phyloP scores from a whole-genome alignment of 2,329 filamentous ascomycete genomes.

The Neofusicoccum parvum region DNA sequence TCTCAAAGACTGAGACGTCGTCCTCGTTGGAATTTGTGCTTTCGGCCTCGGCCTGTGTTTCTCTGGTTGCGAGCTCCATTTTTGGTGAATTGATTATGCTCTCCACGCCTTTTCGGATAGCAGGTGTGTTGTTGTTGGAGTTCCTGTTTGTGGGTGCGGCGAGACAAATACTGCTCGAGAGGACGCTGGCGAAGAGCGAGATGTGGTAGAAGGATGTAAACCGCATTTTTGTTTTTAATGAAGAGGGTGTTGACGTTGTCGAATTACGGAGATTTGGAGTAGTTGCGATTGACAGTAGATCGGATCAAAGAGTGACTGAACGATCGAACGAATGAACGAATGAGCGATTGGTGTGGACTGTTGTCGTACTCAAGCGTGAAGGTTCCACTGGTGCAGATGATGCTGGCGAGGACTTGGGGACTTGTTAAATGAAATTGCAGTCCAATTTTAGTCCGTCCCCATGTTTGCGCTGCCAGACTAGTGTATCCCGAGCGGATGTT shows the following conservation, averaged over 20 bases:
- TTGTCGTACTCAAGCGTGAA: no score
- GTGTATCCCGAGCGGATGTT: background rate
- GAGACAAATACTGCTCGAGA: background rate
- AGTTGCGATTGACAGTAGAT: background rate
- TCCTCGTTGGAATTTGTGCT: background rate
- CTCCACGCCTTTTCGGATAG: background rate
- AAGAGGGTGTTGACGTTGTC: background rate
- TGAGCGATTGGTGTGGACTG: no score
- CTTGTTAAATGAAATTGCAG: background rate
- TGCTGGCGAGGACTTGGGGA: background rate
- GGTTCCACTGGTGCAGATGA: no score
- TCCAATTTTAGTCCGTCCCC: background rate
- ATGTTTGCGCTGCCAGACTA: background rate
- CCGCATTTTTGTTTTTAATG: background rate
- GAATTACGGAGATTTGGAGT: background rate
- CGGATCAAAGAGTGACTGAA: no score
- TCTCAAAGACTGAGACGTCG: slow-evolving; percentile 2
- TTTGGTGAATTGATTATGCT: background rate
- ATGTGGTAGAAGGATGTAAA: background rate
- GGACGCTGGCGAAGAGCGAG: background rate
- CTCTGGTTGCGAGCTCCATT: background rate
- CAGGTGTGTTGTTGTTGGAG: background rate
- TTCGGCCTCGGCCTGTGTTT: background rate
- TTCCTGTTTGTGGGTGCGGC: background rate
- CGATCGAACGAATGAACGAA: no score